These are phyloP conservation scores for Gynochthodes officinalis DNA, from an alignment of 257 asterid species.

Conservation along the genomic window DNA sequence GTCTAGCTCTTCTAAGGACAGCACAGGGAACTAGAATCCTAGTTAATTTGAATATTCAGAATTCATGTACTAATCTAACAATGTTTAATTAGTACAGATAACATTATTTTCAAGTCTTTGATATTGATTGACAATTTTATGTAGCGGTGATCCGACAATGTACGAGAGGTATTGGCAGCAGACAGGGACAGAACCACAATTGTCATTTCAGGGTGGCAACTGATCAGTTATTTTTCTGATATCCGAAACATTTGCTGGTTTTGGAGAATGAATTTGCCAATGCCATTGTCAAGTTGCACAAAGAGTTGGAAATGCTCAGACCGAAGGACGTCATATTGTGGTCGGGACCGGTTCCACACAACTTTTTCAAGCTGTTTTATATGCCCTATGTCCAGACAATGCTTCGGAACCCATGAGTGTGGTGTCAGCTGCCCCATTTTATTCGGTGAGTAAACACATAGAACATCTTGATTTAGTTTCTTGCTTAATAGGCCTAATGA, in stretches of 20 bases:
- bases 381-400: conserved; percentile 63
- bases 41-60: background rate
- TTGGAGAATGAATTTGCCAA: conserved; percentile 66
- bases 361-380: conserved; percentile 79
- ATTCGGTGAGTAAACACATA: conserved; percentile 53
- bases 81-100: background rate
- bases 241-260: conserved; percentile 74
- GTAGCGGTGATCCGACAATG: conserved; percentile 97
- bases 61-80: background rate
- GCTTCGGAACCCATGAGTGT: conserved; percentile 64
- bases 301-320: conserved; percentile 75
- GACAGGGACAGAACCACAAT: conserved; percentile 59
- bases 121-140: background rate
- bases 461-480: background rate
- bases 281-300: conserved; percentile 64
- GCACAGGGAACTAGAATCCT: background rate
- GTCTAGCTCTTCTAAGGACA: background rate
- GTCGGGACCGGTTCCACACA: conserved; percentile 96
- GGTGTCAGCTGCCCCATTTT: conserved; percentile 89
- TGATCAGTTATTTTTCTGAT: conserved; percentile 85
- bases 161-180: conserved; percentile 77
- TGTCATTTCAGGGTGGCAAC: conserved; percentile 83
- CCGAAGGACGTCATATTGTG: conserved; percentile 67
- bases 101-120: background rate
- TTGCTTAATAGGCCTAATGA: background rate